Conservation (phyloP, 768 basidiomycete species). For the Trametes cingulata region DNA sequence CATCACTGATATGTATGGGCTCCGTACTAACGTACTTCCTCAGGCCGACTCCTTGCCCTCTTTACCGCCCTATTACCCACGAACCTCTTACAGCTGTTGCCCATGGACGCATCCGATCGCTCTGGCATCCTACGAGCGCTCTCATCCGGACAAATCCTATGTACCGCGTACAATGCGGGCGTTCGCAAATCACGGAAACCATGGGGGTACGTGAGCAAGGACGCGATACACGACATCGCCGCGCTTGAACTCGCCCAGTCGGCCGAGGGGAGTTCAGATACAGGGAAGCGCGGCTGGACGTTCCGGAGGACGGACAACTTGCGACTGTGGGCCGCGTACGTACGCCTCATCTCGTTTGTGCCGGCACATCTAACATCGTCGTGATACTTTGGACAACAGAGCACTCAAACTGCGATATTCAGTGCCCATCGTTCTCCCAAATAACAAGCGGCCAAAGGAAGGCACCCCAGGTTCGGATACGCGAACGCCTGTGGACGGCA, state of each 20-base stretch:
- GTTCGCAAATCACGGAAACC: slow-evolving; percentile 80
- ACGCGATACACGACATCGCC: slow-evolving; percentile 79
- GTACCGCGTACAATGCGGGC: slow-evolving; percentile 76
- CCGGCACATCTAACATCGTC: no score
- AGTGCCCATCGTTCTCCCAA: slow-evolving; percentile 61
- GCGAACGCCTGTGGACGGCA: slow-evolving; percentile 18
- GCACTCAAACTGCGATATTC: slow-evolving; percentile 84
- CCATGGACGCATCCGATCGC: slow-evolving; percentile 36
- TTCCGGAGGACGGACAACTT: slow-evolving; percentile 87
- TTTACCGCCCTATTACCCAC: slow-evolving; percentile 61
- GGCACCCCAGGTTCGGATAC: slow-evolving; percentile 2
- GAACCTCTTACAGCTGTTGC: slow-evolving; percentile 44
- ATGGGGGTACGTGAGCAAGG: slow-evolving; percentile 83
- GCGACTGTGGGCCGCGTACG: slow-evolving; percentile 81
- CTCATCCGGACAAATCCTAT: slow-evolving; percentile 79
- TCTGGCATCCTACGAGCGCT: slow-evolving; percentile 52
- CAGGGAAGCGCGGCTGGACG: slow-evolving; percentile 68
- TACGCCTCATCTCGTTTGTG: slow-evolving; percentile 16
- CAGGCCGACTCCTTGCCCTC: slow-evolving; percentile 68
- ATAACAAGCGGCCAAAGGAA: slow-evolving; percentile 26
- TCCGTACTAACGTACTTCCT: not conserved
- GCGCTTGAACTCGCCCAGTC: slow-evolving; percentile 53
- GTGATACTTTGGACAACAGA: slow-evolving; percentile 38
- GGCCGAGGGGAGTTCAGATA: slow-evolving; percentile 39
- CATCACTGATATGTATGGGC: not conserved